Base-by-base conservation (phyloP, 352 stramenopile genomes). In the Elongisporangium undulatum region DNA sequence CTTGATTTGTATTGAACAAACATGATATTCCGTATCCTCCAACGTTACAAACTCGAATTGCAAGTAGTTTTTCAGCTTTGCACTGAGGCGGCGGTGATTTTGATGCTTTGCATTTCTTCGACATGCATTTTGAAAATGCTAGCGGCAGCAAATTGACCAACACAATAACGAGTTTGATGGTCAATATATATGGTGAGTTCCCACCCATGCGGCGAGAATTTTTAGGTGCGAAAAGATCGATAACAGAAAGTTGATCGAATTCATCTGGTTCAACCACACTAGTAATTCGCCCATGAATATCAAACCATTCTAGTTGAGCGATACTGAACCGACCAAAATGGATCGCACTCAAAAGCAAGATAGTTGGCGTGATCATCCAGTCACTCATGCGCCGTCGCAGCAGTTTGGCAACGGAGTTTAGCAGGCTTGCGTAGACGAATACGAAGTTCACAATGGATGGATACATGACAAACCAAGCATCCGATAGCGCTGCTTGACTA, bases 401-500 rank as follows among this genome's bases (percentile, higher is more conserved):
- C 1, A 69, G 7, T 34, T 66, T 61, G 13, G 55, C 62, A 5
- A 59, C 9, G 0, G 50, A 16, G 21, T 69, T 79, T 0, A 75
- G 58, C 0, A 71, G 8, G 41, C 67, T 74, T 52, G 59, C 75
- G 59, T 55, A 59, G 0, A 76, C 16, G 6, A 79, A 21, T 8
- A 74, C 15, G 13, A 69, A 29, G 20, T 74, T 60, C 17, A 53
- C 64, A 45, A 74, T 69, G 8, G 59, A 56, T 2, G 71, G 67
- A 41, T 79, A 79, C 23, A 73, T 66, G 13, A 64, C 54, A 48
- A 70, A 74, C 71, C 71, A 76, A 15, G 68, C 55, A 9, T 70
- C 48, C 4, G 34, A 17, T 1, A 76, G 49, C 8, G 53, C 59
- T 8, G 22, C 20, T 49, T 76, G 68, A 0, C 50, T 12, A 12